Evolutionary conservation across 768 basidiomycete genomes (phyloP), one percentile per base, ranked within the genome.

Genomic region (Rhodosporidiobolus odoratus): DNA sequence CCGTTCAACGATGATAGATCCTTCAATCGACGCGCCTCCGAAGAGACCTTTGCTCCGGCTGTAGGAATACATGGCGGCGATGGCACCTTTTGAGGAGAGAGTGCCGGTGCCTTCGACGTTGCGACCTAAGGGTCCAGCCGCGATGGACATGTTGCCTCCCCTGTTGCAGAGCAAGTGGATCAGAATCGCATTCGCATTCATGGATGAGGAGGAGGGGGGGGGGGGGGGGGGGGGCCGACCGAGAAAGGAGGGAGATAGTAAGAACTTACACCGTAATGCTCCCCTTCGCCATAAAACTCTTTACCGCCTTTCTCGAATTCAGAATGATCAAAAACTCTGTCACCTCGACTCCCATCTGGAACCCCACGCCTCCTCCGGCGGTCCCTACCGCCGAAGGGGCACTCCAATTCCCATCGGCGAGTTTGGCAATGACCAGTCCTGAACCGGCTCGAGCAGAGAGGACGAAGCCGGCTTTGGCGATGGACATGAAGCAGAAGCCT

Each of bases 271-370:
- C 53, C 15, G 66, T 75, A n/a, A 99, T 78, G 12, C 88, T 90
- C 13, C 96, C 95, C 23, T 92, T 89, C 19, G 92, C 84, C 95
- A 98, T 98, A 81, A 99, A 98, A 2, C 89, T 87, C 86, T 89
- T 77, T 21, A 81, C 77, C 8, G 80, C 90, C 59, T 89, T 84
- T 74, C 82, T 83, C 32, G 89, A 89, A 76, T 97, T 98, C 35
- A 97, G 83, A 38, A 97, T 88, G 66, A 96, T 77, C 32, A 79
- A 56, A 54, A 79, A 79, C 40, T 78, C 77, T 32, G 78, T 79
- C 54, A 76, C 78, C 77, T 82, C 80, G 7, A 81, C 82, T 21
- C 83, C 82, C 21, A 77, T 75, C 69, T 83, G 82, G 27, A 88
- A 86, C 27, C 95, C 96, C 7, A 94, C 82, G 0, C 95, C 95